Evolutionary conservation across 2,329 filamentous ascomycete genomes (phyloP).

Genomic region (Trichoderma cornu-damae): DNA sequence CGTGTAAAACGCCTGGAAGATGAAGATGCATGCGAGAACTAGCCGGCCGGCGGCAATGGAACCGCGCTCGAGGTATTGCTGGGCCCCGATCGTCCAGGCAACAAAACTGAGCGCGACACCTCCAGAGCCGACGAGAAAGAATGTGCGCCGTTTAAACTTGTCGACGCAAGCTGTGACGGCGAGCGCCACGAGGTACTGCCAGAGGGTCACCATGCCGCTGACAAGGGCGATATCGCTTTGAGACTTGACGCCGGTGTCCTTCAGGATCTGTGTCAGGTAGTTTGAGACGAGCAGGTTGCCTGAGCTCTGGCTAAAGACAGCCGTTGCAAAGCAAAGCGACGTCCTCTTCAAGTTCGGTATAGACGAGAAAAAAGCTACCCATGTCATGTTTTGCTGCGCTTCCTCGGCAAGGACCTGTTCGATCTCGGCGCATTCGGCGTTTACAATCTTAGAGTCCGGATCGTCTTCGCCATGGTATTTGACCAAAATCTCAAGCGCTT

Average conservation of each 20-base stretch:
- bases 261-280: constrained; percentile 37
- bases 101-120: constrained; percentile 38
- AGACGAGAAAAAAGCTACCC: constrained; percentile 39
- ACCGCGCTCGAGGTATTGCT: constrained; percentile 33
- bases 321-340: constrained; percentile 37
- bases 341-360: constrained; percentile 38
- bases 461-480: constrained; percentile 49
- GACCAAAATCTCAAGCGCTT: constrained; percentile 47
- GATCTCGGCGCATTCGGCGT: constrained; percentile 16
- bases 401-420: constrained; percentile 16
- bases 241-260: constrained; percentile 35
- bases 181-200: constrained; percentile 40
- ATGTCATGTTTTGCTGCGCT: constrained; percentile 34
- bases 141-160: constrained; percentile 34
- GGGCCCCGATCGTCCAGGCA: constrained; percentile 37
- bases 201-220: constrained; percentile 39
- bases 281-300: constrained; percentile 41
- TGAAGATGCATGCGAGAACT: constrained; percentile 39
- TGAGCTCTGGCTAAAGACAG: constrained; percentile 38
- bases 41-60: constrained; percentile 32
- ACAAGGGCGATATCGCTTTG: constrained; percentile 38
- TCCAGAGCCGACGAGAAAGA: constrained; percentile 37
- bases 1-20: constrained; percentile 40
- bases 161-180: constrained; percentile 35
- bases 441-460: constrained; percentile 27